phyloP scores from a whole-genome alignment of 108 stramenopile species.

The Schizochytrium sp. region DNA sequence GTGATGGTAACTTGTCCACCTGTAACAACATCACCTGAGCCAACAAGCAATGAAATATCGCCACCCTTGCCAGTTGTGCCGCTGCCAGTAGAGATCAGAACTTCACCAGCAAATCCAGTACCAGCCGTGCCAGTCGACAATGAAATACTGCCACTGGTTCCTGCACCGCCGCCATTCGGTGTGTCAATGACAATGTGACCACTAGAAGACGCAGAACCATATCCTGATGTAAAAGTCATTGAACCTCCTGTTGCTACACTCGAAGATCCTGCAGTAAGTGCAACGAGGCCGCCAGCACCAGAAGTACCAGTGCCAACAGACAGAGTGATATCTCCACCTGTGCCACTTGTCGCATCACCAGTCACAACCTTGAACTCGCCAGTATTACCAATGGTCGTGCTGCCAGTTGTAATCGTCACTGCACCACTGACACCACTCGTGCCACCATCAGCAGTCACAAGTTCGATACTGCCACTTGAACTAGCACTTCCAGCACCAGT shows the following conservation, averaged over 20 bases:
- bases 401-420: slow-evolving; percentile 47
- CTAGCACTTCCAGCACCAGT: slow-evolving; percentile 52
- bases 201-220: not conserved
- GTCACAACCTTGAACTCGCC: slow-evolving; percentile 54
- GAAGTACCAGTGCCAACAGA: not conserved
- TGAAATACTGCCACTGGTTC: slow-evolving; percentile 66
- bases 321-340: not conserved
- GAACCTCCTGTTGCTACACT: not conserved
- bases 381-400: not conserved
- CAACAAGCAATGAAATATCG: not conserved
- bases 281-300: slow-evolving; percentile 13
- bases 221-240: not conserved
- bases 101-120: slow-evolving; percentile 64
- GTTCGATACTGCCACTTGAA: slow-evolving; percentile 64
- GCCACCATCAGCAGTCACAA: slow-evolving; percentile 67
- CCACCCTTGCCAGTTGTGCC: slow-evolving; percentile 57
- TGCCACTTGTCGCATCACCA: not conserved
- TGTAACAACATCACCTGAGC: not conserved
- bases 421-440: slow-evolving; percentile 63
- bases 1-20: not conserved
- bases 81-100: slow-evolving; percentile 67
- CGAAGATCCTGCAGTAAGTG: not conserved
- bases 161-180: slow-evolving; percentile 65
- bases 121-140: slow-evolving; percentile 68
- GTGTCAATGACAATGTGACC: slow-evolving; percentile 49